Percentiles rank a stretch among this genome's conserved stretches.
Conservation (phyloP, 345 rosid species). For the Erodium maritimum region DNA sequence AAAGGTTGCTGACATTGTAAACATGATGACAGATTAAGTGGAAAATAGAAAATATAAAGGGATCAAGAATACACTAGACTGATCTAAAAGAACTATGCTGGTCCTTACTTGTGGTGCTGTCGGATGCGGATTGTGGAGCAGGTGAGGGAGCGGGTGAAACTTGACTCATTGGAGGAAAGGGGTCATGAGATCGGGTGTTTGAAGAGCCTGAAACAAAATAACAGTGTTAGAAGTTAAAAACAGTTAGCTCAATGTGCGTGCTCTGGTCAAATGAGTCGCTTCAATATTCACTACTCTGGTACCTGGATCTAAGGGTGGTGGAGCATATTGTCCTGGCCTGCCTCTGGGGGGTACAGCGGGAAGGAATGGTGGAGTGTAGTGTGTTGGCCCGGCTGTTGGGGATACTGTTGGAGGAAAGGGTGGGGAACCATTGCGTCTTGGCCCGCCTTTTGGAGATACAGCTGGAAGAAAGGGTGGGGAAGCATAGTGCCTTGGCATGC, state of each 20-base stretch:
- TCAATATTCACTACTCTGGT: constrained; percentile 5
- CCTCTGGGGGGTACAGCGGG: constrained; percentile 26
- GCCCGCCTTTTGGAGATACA: too few species aligned
- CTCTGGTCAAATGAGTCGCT: constrained; percentile 1
- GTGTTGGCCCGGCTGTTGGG: background rate
- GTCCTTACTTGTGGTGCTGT: constrained; percentile 28
- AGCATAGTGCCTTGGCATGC: too few species aligned
- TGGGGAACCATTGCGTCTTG: too few species aligned
- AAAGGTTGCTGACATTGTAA: constrained; percentile 10
- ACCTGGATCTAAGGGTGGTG: constrained; percentile 45
- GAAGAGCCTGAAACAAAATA: constrained; percentile 20
- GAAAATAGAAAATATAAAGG: constrained; percentile 2
- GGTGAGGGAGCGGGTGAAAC: constrained; percentile 46
- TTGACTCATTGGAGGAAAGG: constrained; percentile 17
- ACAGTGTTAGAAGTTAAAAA: constrained; percentile 12
- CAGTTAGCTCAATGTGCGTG: constrained; percentile 1
- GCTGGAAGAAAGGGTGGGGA: too few species aligned
- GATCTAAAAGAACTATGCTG: background rate
- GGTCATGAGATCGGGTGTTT: constrained; percentile 22
- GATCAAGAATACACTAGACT: background rate
- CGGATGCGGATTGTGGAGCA: constrained; percentile 29
- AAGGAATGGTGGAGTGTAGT: constrained; percentile 22
- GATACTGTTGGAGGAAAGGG: background rate
- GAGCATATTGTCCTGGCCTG: constrained; percentile 26
- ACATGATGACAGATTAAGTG: constrained; percentile 17